A percentile compares a stretch with the other conserved stretches of the same genome.
These are phyloP conservation scores for Syzygium grande DNA, from an alignment of 345 rosid species.

Conservation along the genomic window DNA sequence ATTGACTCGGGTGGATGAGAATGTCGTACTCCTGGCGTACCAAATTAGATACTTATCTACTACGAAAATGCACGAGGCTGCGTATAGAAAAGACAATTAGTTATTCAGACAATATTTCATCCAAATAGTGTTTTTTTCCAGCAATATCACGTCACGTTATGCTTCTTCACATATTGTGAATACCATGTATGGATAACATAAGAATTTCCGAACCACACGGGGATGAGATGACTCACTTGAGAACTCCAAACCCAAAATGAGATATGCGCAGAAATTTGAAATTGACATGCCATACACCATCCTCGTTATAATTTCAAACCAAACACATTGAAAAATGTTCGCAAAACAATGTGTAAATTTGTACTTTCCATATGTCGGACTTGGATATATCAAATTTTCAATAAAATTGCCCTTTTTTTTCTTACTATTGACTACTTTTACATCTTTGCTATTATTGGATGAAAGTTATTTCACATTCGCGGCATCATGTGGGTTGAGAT, in stretches of 20 bases:
- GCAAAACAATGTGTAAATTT: background rate
- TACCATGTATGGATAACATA: too few relatives aligned
- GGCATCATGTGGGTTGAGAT: background rate
- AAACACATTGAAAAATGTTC: background rate
- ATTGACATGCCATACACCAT: background rate
- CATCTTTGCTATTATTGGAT: background rate
- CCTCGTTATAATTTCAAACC: background rate
- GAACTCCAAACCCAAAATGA: background rate
- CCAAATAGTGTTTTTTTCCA: too few relatives aligned
- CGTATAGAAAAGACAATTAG: background rate
- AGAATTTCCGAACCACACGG: too few relatives aligned
- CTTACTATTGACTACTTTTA: background rate
- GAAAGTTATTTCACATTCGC: background rate
- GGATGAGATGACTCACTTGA: background rate
- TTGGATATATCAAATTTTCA: background rate
- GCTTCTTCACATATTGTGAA: too few relatives aligned
- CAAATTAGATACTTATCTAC: too few relatives aligned
- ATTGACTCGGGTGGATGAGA: background rate
- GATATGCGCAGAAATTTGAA: background rate
- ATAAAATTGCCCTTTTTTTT: background rate
- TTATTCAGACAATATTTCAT: too few relatives aligned
- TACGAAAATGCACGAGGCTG: background rate
- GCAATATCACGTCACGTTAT: too few relatives aligned
- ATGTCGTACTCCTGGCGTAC: background rate
- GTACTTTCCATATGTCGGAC: background rate